Evolutionary conservation across 2,329 filamentous ascomycete species (phyloP).

Genomic region (Xylaria polymorpha): DNA sequence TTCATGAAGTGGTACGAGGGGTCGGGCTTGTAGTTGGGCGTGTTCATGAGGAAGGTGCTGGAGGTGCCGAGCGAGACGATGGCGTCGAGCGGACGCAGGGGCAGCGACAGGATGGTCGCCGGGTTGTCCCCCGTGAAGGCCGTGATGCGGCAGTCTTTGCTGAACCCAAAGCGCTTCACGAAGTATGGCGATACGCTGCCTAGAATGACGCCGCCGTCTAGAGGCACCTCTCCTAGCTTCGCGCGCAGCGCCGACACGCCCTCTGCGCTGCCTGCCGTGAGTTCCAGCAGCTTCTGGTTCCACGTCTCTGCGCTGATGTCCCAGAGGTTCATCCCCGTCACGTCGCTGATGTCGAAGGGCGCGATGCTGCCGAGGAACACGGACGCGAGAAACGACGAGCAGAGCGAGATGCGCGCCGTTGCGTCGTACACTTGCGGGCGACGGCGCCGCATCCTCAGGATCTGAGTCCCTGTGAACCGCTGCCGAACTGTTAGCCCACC

Average conservation of each 20-base stretch:
- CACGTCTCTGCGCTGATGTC: slow-evolving; percentile 81
- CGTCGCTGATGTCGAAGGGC: slow-evolving; percentile 92
- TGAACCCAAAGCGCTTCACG: slow-evolving; percentile 80
- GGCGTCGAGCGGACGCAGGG: slow-evolving; percentile 86
- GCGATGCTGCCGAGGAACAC: slow-evolving; percentile 87
- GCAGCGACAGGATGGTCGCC: slow-evolving; percentile 90
- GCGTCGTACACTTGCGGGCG: slow-evolving; percentile 83
- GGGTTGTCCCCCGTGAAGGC: slow-evolving; percentile 98
- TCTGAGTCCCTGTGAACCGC: slow-evolving; percentile 98
- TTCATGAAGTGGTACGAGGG: slow-evolving; percentile 98
- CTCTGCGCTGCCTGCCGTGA: slow-evolving; percentile 70
- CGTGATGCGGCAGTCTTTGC: slow-evolving; percentile 76
- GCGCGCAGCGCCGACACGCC: slow-evolving; percentile 72
- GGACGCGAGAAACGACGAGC: slow-evolving; percentile 94
- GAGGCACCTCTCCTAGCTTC: slow-evolving; percentile 83
- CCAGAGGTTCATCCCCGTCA: slow-evolving; percentile 97
- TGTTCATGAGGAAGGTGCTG: slow-evolving; percentile 98
- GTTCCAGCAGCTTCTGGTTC: slow-evolving; percentile 78
- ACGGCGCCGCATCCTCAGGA: slow-evolving; percentile 84
- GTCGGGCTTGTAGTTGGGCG: slow-evolving; percentile 88
- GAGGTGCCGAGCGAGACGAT: slow-evolving; percentile 96
- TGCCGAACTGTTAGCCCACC: slow-evolving; percentile 50
- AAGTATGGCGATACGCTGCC: slow-evolving; percentile 85
- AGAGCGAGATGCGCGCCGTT: slow-evolving; percentile 88
- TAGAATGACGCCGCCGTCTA: slow-evolving; percentile 83